A percentile compares a stretch with the other conserved stretches of the same genome.
phyloP scores from a whole-genome alignment of 2,329 filamentous ascomycete genomes.

The Mycosphaerella sp. region DNA sequence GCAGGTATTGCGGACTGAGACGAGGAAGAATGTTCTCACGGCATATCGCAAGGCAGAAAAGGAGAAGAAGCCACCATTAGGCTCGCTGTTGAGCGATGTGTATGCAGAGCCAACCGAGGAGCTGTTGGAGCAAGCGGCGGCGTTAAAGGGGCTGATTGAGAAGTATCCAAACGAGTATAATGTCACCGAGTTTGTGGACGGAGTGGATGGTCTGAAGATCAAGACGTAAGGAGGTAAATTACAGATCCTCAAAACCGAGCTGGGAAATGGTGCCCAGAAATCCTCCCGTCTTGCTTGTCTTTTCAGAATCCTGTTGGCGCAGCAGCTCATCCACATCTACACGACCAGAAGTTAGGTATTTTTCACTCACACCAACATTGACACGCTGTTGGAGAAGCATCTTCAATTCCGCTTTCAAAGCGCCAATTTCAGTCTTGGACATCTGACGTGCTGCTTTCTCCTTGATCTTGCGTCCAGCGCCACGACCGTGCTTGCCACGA shows the following conservation, averaged over 20 bases:
- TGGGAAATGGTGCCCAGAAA: slow-evolving; percentile 56
- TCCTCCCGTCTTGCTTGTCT: slow-evolving; percentile 50
- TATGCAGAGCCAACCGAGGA: slow-evolving; percentile 85
- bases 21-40: slow-evolving; percentile 69
- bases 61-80: slow-evolving; percentile 69
- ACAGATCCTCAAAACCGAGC: slow-evolving; percentile 36
- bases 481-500: slow-evolving; percentile 54
- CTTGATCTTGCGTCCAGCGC: slow-evolving; percentile 66
- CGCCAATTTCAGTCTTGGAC: slow-evolving; percentile 67
- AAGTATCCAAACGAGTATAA: slow-evolving; percentile 93
- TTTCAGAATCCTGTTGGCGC: slow-evolving; percentile 40
- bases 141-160: slow-evolving; percentile 71
- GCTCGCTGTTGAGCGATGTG: slow-evolving; percentile 74
- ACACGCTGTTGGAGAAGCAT: slow-evolving; percentile 65
- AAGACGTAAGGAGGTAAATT: no score
- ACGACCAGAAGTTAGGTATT: slow-evolving; percentile 74
- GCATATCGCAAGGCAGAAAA: slow-evolving; percentile 80
- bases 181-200: slow-evolving; percentile 66
- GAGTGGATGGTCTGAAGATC: slow-evolving; percentile 54
- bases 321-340: slow-evolving; percentile 74
- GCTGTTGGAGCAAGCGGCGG: slow-evolving; percentile 64
- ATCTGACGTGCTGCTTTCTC: slow-evolving; percentile 63
- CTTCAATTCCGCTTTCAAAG: slow-evolving; percentile 65
- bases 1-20: slow-evolving; percentile 58
- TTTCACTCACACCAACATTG: slow-evolving; percentile 81